A percentile compares a stretch with the other conserved stretches of the same genome.
phyloP scores from a whole-genome alignment of 2,329 filamentous ascomycete genomes.

The Drechslerella stenobrocha region DNA sequence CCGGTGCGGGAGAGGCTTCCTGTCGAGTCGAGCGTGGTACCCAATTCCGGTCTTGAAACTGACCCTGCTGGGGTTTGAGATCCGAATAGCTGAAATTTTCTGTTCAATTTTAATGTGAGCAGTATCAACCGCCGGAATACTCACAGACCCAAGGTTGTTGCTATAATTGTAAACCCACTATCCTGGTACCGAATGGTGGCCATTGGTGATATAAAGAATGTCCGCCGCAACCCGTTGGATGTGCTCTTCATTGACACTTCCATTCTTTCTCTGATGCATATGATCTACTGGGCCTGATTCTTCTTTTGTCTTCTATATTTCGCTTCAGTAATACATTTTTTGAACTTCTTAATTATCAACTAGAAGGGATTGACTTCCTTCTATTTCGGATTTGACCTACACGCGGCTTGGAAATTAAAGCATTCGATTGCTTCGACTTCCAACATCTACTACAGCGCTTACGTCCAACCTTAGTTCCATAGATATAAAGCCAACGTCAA shows the following conservation, averaged over 20 bases:
- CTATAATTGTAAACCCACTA: constrained; percentile 34
- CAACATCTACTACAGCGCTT: background rate
- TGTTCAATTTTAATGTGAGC: background rate
- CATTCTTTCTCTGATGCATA: constrained; percentile 26
- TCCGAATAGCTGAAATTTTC: background rate
- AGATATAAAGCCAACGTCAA: background rate
- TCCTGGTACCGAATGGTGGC: background rate
- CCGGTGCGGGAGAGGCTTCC: constrained; percentile 47
- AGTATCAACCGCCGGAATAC: constrained; percentile 22
- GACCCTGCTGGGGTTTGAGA: background rate
- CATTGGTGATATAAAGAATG: constrained; percentile 47
- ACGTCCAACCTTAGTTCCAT: constrained; percentile 9
- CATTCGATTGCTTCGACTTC: constrained; percentile 6
- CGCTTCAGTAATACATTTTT: constrained; percentile 22
- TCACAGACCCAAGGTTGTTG: constrained; percentile 19
- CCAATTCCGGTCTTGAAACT: constrained; percentile 13
- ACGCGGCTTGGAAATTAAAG: background rate
- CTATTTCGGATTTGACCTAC: constrained; percentile 1
- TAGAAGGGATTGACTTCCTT: constrained; percentile 49
- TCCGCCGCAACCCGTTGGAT: constrained; percentile 15
- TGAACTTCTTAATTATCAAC: constrained; percentile 20
- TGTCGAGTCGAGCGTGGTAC: constrained; percentile 34
- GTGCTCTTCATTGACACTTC: constrained; percentile 16
- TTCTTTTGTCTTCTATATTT: constrained; percentile 39
- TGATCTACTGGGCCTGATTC: constrained; percentile 32